Conservation (phyloP, 352 stramenopile species). For the Hyphochytrium catenoides region DNA sequence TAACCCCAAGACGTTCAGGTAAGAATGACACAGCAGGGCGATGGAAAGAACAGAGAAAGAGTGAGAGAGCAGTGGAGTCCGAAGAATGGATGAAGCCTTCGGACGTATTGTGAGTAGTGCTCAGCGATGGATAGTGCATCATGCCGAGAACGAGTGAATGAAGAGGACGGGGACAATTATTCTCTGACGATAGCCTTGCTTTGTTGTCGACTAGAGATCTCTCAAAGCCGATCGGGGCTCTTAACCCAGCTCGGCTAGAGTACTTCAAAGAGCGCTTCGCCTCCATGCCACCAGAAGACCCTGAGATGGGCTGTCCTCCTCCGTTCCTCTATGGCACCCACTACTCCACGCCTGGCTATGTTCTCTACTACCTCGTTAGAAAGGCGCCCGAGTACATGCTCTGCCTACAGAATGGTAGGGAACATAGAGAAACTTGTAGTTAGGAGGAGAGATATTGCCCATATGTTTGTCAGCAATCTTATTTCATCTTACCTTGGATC, state of each 20-base stretch:
- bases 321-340: slow-evolving; percentile 91
- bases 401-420: slow-evolving; percentile 13
- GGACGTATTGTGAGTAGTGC: no score
- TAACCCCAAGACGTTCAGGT: slow-evolving; percentile 45
- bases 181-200: no score
- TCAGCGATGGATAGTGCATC: no score
- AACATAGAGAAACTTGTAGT: no score
- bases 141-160: no score
- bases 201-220: slow-evolving; percentile 79
- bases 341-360: slow-evolving; percentile 62
- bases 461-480: no score
- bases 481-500: slow-evolving; percentile 10
- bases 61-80: no score
- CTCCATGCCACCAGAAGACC: slow-evolving; percentile 51
- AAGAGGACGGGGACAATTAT: no score
- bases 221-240: slow-evolving; percentile 75
- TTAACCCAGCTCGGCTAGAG: slow-evolving; percentile 60
- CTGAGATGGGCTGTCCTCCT: slow-evolving; percentile 48
- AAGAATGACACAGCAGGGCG: no score
- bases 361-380: slow-evolving; percentile 70
- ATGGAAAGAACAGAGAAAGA: no score
- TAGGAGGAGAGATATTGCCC: no score
- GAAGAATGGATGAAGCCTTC: no score
- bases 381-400: slow-evolving; percentile 37
- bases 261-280: slow-evolving; percentile 67